Evolutionary conservation across 2,329 filamentous ascomycete genomes (phyloP).

Genomic region (Pyrenophora graminea): DNA sequence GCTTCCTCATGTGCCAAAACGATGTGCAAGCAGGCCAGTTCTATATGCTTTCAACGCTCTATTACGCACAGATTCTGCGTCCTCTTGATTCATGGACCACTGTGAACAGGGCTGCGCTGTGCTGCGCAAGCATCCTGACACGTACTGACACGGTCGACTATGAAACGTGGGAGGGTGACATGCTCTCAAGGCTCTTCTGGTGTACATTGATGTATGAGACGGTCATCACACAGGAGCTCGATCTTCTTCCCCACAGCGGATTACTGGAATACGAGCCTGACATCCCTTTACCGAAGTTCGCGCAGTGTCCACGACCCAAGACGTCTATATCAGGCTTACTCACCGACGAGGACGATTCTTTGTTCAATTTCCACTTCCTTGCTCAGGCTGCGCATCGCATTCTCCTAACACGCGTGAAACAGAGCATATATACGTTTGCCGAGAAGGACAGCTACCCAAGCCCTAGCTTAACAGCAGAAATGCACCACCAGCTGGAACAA

Average conservation of each 20-base stretch:
- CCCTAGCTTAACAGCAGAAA: constrained; percentile 55
- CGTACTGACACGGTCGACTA: constrained; percentile 50
- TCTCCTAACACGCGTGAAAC: constrained; percentile 58
- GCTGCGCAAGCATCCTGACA: constrained; percentile 55
- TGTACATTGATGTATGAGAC: constrained; percentile 61
- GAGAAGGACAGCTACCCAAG: constrained; percentile 48
- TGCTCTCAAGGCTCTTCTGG: constrained; percentile 61
- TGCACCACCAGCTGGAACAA: constrained; percentile 60
- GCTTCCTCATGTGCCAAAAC: constrained; percentile 56
- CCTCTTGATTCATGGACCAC: constrained; percentile 60
- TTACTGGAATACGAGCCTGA: constrained; percentile 57
- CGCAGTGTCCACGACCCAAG: constrained; percentile 48
- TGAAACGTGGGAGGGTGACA: constrained; percentile 59
- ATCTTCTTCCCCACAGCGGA: constrained; percentile 56
- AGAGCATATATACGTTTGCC: constrained; percentile 57
- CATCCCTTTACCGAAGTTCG: constrained; percentile 60
- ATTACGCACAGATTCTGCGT: constrained; percentile 58
- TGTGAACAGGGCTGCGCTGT: constrained; percentile 57
- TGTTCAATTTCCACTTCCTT: constrained; percentile 62
- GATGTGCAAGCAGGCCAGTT: constrained; percentile 58
- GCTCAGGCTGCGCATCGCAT: constrained; percentile 62
- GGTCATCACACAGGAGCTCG: constrained; percentile 59
- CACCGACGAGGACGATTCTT: constrained; percentile 56
- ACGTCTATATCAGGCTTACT: constrained; percentile 40
- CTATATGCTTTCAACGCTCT: constrained; percentile 57